Base-by-base conservation (phyloP, 805 yeast genomes). In the Wickerhamiella domercqiae region DNA sequence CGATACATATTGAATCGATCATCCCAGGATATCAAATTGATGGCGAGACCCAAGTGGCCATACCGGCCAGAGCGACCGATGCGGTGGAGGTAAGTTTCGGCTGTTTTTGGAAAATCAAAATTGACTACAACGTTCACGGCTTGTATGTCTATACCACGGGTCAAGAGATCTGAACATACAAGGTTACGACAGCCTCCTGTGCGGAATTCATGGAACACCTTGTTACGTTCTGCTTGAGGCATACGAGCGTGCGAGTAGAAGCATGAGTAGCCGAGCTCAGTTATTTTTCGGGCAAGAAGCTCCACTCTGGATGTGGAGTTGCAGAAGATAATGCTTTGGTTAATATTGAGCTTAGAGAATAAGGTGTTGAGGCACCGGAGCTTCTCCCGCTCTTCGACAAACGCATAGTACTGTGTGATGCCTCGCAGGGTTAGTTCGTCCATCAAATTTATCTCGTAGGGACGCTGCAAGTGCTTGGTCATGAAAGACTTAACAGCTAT, bases 51-150 rank as follows among this genome's bases (percentile, higher is more conserved):
- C 55, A 86, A 73, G 59, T 90, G 98, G 48, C 98, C 98, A 54
- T 82, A 90, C 68, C 98, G 81, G 49, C 98, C 97, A 5, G 96
- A 84, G 68, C 98, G 83, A 70, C 97, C 97, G 51, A 87, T 90
- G 70, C 97, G 80, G 65, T 90, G 98, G 51, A 90, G 70, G 58
- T 90, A 90, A 29, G 97, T 90, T 61, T 90, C 98, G 5, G 97
- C 96, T 38, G 78, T 83, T 60, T 87, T 87, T 44, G 98, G 98
- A 78, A 90, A 90, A 60, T 90, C 98, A 58, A 90, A 90, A 64
- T 90, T 90, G 53, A 90, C 81, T 35, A 90, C 98, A 34, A 90
- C 97, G 56, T 90, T 90, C 47, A 90, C 98, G 5, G 97, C 97
- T 62, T 90, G 97, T 52, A 90, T 87, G 68, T 90, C 98, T 53